These are phyloP conservation scores for Trichoderma atroviride DNA, from an alignment of 2,329 filamentous ascomycete genomes.

Conservation along the genomic window DNA sequence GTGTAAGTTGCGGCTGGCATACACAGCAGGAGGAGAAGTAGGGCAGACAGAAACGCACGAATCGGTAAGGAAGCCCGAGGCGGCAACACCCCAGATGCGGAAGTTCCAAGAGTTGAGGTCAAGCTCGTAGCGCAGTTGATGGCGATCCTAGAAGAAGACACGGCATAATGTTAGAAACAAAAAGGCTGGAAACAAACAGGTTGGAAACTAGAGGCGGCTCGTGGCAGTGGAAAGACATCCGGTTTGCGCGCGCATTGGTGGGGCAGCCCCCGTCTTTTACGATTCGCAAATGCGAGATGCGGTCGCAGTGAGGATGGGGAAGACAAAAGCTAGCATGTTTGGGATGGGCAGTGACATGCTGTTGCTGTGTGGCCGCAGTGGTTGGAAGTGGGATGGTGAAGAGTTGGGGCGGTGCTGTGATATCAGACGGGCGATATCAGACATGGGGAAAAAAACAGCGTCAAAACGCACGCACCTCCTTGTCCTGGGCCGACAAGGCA, in stretches of 20 bases:
- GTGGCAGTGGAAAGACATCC: slow-evolving; percentile 6
- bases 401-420: neutral
- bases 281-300: slow-evolving; percentile 15
- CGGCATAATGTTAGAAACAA: neutral
- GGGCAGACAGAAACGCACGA: slow-evolving; percentile 44
- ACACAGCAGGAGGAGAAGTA: neutral
- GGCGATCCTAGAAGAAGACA: slow-evolving; percentile 47
- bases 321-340: neutral
- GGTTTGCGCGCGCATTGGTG: slow-evolving; percentile 7
- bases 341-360: neutral
- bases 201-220: neutral
- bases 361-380: neutral
- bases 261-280: slow-evolving; percentile 8
- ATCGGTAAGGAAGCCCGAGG: slow-evolving; percentile 57
- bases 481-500: slow-evolving; percentile 52
- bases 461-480: slow-evolving; percentile 44
- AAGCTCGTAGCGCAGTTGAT: slow-evolving; percentile 55
- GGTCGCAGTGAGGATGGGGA: slow-evolving; percentile 22
- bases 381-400: neutral
- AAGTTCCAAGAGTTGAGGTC: slow-evolving; percentile 59
- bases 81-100: slow-evolving; percentile 58
- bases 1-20: neutral
- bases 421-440: neutral
- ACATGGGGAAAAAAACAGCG: neutral
- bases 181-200: no score